Conservation (phyloP, 345 rosid genomes). For the Capsella bursapastoris region DNA sequence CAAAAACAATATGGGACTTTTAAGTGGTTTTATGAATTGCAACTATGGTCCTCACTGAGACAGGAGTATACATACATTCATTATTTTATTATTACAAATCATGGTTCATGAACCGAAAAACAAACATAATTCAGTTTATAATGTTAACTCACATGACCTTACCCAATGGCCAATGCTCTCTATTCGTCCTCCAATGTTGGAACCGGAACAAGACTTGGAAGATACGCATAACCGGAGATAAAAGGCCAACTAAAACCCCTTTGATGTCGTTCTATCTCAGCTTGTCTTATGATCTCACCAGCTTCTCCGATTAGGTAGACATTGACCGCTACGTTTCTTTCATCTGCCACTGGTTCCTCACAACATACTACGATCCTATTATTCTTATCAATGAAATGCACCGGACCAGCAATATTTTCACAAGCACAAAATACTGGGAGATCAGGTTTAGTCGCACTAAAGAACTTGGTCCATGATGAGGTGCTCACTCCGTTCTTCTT, state of each 20-base stretch:
- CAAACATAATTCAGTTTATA: no score
- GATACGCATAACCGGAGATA: constrained; percentile 26
- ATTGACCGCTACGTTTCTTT: constrained; percentile 8
- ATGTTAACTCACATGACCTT: no score
- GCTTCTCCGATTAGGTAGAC: constrained; percentile 18
- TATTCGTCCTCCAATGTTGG: background rate
- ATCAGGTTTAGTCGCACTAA: constrained; percentile 18
- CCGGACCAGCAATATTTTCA: background rate
- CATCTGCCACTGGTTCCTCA: constrained; percentile 25
- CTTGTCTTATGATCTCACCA: constrained; percentile 11
- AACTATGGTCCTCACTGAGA: no score
- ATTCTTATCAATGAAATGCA: constrained; percentile 30
- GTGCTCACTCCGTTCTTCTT: background rate
- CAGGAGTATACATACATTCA: no score
- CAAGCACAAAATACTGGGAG: background rate
- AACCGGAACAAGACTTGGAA: constrained; percentile 38
- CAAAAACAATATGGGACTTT: no score
- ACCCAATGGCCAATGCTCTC: no score
- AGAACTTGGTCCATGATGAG: constrained; percentile 31
- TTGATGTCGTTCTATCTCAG: constrained; percentile 17
- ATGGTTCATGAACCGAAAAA: no score
- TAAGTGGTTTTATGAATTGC: no score
- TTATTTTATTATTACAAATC: no score
- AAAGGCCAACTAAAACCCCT: constrained; percentile 37
- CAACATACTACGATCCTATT: constrained; percentile 16